These are phyloP conservation scores for Ricinus communis DNA, from an alignment of 345 rosid species.

Conservation along the genomic window DNA sequence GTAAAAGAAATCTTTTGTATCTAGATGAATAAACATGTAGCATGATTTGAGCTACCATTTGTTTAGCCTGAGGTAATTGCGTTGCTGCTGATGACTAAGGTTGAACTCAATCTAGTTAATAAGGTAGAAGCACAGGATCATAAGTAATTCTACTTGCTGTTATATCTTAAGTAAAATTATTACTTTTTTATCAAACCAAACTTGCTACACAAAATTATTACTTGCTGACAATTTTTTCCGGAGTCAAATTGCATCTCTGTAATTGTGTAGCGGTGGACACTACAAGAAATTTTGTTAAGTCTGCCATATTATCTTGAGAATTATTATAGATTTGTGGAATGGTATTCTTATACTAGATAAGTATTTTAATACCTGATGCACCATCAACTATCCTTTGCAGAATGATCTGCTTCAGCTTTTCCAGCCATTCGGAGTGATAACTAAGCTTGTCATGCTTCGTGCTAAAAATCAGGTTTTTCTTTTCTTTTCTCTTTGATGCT, in stretches of 20 bases:
- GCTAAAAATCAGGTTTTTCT: slow-evolving; percentile 89
- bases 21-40: background rate
- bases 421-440: slow-evolving; percentile 96
- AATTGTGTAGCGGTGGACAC: background rate
- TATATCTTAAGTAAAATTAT: background rate
- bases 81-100: background rate
- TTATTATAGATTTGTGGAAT: background rate
- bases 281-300: background rate
- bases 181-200: background rate
- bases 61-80: background rate
- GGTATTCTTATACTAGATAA: background rate
- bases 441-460: slow-evolving; percentile 97
- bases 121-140: background rate
- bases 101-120: background rate
- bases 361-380: slow-evolving; percentile 11
- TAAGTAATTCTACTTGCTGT: background rate
- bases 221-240: too few species aligned
- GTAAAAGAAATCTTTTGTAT: background rate
- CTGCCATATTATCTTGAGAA: background rate
- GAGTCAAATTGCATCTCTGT: background rate
- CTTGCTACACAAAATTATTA: too few species aligned
- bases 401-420: slow-evolving; percentile 95
- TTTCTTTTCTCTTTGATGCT: background rate
- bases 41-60: background rate
- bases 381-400: slow-evolving; percentile 39